Evolutionary conservation across 2,329 filamentous ascomycete genomes (phyloP).

Genomic region (Davidsoniella virescens): DNA sequence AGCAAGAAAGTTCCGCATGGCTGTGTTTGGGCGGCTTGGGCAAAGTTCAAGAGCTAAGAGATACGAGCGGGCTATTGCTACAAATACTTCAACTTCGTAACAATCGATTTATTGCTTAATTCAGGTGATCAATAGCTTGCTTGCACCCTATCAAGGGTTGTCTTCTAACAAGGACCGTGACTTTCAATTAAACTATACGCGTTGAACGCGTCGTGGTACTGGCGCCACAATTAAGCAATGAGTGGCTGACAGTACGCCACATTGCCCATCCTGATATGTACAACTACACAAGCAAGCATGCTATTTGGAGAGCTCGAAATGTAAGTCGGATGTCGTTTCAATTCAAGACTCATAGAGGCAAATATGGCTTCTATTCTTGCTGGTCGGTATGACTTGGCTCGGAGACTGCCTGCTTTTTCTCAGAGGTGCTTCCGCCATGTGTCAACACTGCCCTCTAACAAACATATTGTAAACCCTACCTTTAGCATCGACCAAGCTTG

Average conservation of each 20-base stretch:
- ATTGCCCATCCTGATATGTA: too few species aligned
- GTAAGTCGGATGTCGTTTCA: too few species aligned
- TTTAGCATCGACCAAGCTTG: background rate
- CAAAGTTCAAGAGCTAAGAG: background rate
- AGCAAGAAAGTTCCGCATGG: conserved; percentile 14
- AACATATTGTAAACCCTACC: conserved; percentile 32
- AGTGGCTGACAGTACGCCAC: background rate
- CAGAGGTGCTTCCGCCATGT: too few species aligned
- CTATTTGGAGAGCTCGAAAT: background rate
- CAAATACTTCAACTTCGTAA: background rate
- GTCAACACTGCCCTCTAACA: conserved; percentile 33
- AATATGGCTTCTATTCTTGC: conserved; percentile 1
- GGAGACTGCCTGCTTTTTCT: background rate
- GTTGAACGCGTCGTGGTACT: conserved; percentile 1
- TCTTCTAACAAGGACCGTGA: background rate
- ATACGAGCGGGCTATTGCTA: background rate
- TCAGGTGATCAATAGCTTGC: background rate
- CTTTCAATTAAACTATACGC: conserved; percentile 9
- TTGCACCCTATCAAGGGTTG: background rate
- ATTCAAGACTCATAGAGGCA: background rate
- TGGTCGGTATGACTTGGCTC: background rate
- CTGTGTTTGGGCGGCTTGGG: background rate
- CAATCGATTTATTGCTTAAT: background rate
- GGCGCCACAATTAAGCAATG: background rate
- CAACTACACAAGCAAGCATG: background rate